These are phyloP conservation scores for Capronia americana DNA, from an alignment of 2,329 filamentous ascomycete genomes.

Conservation along the genomic window DNA sequence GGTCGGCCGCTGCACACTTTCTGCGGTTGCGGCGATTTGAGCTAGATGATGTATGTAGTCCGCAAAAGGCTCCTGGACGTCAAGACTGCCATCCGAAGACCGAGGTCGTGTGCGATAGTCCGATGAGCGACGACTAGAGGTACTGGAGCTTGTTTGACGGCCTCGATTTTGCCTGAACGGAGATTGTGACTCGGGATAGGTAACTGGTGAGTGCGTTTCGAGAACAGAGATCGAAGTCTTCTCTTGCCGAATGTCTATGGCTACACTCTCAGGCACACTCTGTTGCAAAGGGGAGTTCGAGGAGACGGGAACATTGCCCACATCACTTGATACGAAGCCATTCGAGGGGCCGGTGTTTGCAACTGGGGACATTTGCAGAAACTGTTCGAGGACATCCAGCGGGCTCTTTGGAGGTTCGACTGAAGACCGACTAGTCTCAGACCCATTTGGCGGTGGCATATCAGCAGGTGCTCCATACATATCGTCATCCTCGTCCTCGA, in stretches of 20 bases:
- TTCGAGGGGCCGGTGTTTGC: background rate
- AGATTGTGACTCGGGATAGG: constrained; percentile 27
- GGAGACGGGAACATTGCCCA: background rate
- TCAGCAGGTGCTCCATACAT: constrained; percentile 30
- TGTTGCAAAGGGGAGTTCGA: background rate
- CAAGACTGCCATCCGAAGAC: constrained; percentile 26
- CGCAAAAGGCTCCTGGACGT: constrained; percentile 11
- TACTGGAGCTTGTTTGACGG: constrained; percentile 2
- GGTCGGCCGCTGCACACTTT: background rate
- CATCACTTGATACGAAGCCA: background rate
- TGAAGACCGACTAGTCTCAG: background rate
- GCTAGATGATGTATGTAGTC: constrained; percentile 13
- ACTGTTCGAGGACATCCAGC: constrained; percentile 30
- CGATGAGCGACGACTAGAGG: constrained; percentile 17
- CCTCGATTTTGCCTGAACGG: constrained; percentile 26
- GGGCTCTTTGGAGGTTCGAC: constrained; percentile 16
- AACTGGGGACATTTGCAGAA: constrained; percentile 27
- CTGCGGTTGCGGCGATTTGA: constrained; percentile 4
- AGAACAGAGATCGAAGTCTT: constrained; percentile 6
- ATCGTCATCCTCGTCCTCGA: constrained; percentile 30
- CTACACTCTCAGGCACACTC: background rate
- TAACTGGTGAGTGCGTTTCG: constrained; percentile 7
- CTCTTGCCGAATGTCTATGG: constrained; percentile 13
- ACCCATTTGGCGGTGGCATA: background rate
- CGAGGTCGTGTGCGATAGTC: constrained; percentile 6